These are phyloP conservation scores for Russula sp. DNA, from an alignment of 768 basidiomycete genomes.

Conservation along the genomic window DNA sequence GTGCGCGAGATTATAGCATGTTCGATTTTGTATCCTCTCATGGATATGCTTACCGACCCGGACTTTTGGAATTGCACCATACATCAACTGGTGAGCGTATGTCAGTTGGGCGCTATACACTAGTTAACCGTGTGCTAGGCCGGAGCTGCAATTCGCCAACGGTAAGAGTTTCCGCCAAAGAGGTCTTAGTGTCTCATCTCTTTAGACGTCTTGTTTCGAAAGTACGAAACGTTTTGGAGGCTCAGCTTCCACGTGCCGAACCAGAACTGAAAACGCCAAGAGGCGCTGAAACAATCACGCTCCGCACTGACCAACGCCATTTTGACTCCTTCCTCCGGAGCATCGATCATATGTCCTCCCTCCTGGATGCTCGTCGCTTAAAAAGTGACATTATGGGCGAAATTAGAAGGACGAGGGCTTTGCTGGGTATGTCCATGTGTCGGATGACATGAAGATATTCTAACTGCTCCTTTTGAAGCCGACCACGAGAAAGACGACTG, in stretches of 20 bases:
- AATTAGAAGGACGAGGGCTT: conserved; percentile 72
- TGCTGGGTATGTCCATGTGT: conserved; percentile 52
- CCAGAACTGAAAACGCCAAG: conserved; percentile 43
- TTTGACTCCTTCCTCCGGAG: conserved; percentile 91
- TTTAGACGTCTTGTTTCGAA: conserved; percentile 79
- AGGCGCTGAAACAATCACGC: conserved; percentile 64
- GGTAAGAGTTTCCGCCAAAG: conserved; percentile 52
- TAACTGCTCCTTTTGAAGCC: conserved; percentile 42
- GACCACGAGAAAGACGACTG: conserved; percentile 86
- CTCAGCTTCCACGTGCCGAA: conserved; percentile 62
- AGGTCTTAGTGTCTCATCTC: conserved; percentile 15
- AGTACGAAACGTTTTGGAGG: conserved; percentile 79
- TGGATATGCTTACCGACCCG: conserved; percentile 92
- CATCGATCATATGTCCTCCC: conserved; percentile 74
- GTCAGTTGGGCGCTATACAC: neutral
- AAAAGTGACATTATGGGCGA: conserved; percentile 94
- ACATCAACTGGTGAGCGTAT: conserved; percentile 76
- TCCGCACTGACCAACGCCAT: conserved; percentile 73
- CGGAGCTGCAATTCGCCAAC: conserved; percentile 68
- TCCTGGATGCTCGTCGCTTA: conserved; percentile 84
- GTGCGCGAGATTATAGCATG: conserved; percentile 82
- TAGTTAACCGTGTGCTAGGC: conserved; percentile 41
- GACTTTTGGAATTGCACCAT: conserved; percentile 96
- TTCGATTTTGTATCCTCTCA: conserved; percentile 76
- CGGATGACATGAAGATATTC: neutral